A percentile compares a stretch with the other conserved stretches of the same genome.
phyloP scores from a whole-genome alignment of 2,329 filamentous ascomycete species.

The Ophiostoma ips region DNA sequence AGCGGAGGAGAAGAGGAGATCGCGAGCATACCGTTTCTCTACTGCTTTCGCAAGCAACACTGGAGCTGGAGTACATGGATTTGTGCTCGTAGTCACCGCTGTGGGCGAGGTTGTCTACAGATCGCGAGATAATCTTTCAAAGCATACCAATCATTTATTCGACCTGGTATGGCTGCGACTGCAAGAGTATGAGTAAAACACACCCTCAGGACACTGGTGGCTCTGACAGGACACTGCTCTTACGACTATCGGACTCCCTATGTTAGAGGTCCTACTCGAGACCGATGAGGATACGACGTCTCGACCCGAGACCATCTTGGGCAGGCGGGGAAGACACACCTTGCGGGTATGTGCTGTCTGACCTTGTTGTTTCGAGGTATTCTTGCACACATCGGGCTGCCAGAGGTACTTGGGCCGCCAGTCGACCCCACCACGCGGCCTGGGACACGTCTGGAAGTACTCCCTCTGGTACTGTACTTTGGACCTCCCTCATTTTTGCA shows the following conservation, averaged over 20 bases:
- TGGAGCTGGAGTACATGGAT: too few relatives aligned
- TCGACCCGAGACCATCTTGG: constrained; percentile 6
- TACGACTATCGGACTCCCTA: too few relatives aligned
- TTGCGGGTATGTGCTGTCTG: not conserved
- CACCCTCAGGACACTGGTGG: too few relatives aligned
- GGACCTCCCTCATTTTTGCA: not conserved
- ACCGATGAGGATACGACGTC: not conserved
- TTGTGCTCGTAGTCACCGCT: too few relatives aligned
- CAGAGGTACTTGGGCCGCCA: not conserved
- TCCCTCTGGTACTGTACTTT: not conserved
- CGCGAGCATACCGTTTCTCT: not conserved
- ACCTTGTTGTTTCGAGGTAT: not conserved
- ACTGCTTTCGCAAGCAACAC: not conserved
- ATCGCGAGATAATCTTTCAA: too few relatives aligned
- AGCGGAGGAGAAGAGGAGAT: not conserved
- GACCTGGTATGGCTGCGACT: too few relatives aligned
- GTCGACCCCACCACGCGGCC: not conserved
- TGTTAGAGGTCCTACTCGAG: not conserved
- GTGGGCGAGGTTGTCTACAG: too few relatives aligned
- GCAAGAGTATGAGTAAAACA: too few relatives aligned
- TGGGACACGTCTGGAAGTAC: not conserved
- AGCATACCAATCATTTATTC: too few relatives aligned
- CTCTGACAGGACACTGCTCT: too few relatives aligned
- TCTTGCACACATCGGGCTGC: not conserved
- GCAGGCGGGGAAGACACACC: constrained; percentile 4